Evolutionary conservation across 257 asterid species (phyloP), one percentile per base, ranked within the genome.

Genomic region (Przewalskia tangutica): DNA sequence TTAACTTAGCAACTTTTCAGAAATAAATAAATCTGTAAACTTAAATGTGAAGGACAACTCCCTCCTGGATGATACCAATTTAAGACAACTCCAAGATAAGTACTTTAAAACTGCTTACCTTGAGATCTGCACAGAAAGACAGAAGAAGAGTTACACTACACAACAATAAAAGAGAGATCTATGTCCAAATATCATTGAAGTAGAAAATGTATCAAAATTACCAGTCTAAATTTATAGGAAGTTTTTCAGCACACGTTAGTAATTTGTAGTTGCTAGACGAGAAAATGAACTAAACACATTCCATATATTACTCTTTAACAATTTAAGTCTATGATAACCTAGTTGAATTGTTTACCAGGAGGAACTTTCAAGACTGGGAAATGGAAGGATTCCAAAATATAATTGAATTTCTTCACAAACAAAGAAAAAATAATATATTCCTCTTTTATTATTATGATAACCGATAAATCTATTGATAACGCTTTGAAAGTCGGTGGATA

Each of bases 1-100:
- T 75, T 75, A 50, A 75, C 36, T 75, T 75, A 23, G 46, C 80
- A 75, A 75, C n/a, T 13, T 68, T 48, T 75, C 60, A 75, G 80
- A 50, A 36, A 65, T 55, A 60, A 7, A 67, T 18, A 79, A 18
- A 53, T 77, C 34, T 36, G 70, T 63, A 76, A 27, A 54, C 17
- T 42, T 20, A 59, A 60, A 60, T 42, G 79, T n/a, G n/a, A n/a
- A n/a, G n/a, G n/a, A n/a, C n/a, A n/a, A n/a, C n/a, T n/a, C n/a
- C n/a, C n/a, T n/a, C n/a, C n/a, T n/a, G n/a, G n/a, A n/a, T n/a
- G n/a, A n/a, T n/a, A n/a, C n/a, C n/a, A n/a, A n/a, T n/a, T n/a
- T n/a, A n/a, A n/a, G n/a, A n/a, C n/a, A n/a, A n/a, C n/a, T n/a
- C n/a, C n/a, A n/a, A n/a, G n/a, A n/a, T n/a, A n/a, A n/a, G n/a